Base-by-base conservation (phyloP, 441 rosid genomes). In the Pelargonium fulgidum region DNA sequence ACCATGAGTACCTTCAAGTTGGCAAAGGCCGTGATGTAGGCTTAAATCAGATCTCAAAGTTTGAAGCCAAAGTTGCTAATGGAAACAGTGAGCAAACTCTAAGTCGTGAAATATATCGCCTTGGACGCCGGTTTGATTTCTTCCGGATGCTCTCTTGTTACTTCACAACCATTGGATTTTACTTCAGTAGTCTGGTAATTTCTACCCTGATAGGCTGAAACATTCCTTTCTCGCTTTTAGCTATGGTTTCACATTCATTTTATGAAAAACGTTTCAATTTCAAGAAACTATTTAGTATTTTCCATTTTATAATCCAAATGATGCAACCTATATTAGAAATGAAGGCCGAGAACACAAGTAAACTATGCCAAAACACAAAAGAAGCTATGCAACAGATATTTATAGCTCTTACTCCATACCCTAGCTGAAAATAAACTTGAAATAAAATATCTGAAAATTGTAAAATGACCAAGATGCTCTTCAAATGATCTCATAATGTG, bases 11-110 rank as follows among this genome's bases (percentile, higher is more conserved):
- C 72, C 75, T 92, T 65, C 98, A 95, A 87, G 96, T 95, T 67
- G 99, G 99, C 62, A 95, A 95, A 81, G 99, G 99, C 65, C 98
- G 98, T 65, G 98, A 95, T 56, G 99, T 92, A 56, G 99, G 97
- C 77, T 85, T 95, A 52, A 95, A 86, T 80, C 98, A 95, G 77
- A 95, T 95, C 76, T 95, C 98, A 0, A 92, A 85, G 80, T 95
- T 92, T 77, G 98, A 95, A 80, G 99, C 99, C 76, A 95, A 95
- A 80, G 94, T 92, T 61, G 94, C 97, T 20, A 92, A 92, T 76
- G 98, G 99, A 67, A 95, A 92, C 78, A 89, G 98, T 56, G 99
- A 95, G 72, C 99, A 95, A 81, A 89, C 98, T 36, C 62, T 95
- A 68, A 87, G 96, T 81, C 97, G 99, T 73, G 99, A 95, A 70